Conservation (phyloP, 2,329 filamentous ascomycete genomes). For the Neofusicoccum ribis region DNA sequence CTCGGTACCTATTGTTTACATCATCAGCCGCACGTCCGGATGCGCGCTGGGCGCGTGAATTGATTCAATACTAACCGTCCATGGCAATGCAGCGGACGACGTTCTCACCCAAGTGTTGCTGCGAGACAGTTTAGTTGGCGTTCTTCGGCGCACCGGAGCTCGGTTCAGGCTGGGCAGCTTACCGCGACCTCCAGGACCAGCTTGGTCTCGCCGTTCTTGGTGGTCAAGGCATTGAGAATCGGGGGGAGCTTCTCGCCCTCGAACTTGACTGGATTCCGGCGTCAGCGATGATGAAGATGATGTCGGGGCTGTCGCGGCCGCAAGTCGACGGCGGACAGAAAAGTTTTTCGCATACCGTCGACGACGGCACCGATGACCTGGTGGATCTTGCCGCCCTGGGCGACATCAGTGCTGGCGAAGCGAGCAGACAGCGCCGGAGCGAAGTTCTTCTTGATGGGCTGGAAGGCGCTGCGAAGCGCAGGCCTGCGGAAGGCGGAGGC, state of each 20-base stretch:
- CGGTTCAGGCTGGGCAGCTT: slow-evolving; percentile 40
- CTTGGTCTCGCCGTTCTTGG: slow-evolving; percentile 88
- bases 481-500: slow-evolving; percentile 60
- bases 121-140: slow-evolving; percentile 30
- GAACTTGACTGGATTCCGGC: slow-evolving; percentile 79
- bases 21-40: slow-evolving; percentile 23
- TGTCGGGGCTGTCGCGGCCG: slow-evolving; percentile 18
- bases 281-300: slow-evolving; percentile 33
- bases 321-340: slow-evolving; percentile 25
- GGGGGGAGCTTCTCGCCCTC: slow-evolving; percentile 87
- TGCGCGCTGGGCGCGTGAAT: not conserved
- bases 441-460: slow-evolving; percentile 58
- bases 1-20: slow-evolving; percentile 75
- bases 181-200: slow-evolving; percentile 95
- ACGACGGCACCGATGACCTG: slow-evolving; percentile 98
- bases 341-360: slow-evolving; percentile 70
- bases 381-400: slow-evolving; percentile 64
- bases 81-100: slow-evolving; percentile 99
- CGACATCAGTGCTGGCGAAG: slow-evolving; percentile 61
- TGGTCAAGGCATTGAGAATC: slow-evolving; percentile 96
- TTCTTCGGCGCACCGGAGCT: slow-evolving; percentile 20
- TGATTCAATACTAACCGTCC: slow-evolving; percentile 72
- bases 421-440: slow-evolving; percentile 60
- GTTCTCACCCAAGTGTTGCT: slow-evolving; percentile 99
- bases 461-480: slow-evolving; percentile 51